A percentile compares a stretch with the other conserved stretches of the same genome.
These are phyloP conservation scores for Russula earlei DNA, from an alignment of 768 basidiomycete species.

Conservation along the genomic window DNA sequence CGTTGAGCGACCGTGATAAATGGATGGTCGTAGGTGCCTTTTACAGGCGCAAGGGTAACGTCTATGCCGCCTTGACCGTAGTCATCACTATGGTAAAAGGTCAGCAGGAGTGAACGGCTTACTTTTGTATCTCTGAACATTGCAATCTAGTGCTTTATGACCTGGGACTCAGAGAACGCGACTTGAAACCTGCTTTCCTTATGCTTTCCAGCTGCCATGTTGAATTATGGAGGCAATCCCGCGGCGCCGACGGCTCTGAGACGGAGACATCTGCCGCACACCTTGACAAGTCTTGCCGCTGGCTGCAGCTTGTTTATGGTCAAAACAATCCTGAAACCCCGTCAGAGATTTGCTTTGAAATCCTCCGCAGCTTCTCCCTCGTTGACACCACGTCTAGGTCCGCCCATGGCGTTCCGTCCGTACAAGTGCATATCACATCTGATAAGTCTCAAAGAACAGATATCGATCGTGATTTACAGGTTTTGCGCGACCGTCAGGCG, in stretches of 20 bases:
- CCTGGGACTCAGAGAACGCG: constrained; percentile 29
- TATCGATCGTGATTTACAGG: constrained; percentile 32
- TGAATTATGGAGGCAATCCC: constrained; percentile 34
- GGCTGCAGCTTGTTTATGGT: constrained; percentile 44
- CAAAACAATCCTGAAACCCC: constrained; percentile 12
- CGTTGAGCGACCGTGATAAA: constrained; percentile 38
- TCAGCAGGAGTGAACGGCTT: constrained; percentile 22
- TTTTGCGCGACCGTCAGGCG: constrained; percentile 29
- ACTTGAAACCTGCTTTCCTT: constrained; percentile 42
- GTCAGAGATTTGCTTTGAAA: neutral
- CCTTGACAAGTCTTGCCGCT: constrained; percentile 32
- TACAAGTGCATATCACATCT: neutral
- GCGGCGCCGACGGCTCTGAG: constrained; percentile 18
- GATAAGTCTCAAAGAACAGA: constrained; percentile 7
- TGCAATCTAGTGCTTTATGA: constrained; percentile 32
- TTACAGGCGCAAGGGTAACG: constrained; percentile 42
- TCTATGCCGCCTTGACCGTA: constrained; percentile 36
- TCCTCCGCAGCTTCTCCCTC: neutral
- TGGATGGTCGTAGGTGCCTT: constrained; percentile 49
- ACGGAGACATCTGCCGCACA: constrained; percentile 30
- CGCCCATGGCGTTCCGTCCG: neutral
- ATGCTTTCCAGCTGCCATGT: constrained; percentile 46
- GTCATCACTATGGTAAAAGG: constrained; percentile 40
- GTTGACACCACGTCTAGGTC: neutral
- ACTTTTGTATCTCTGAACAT: neutral